Evolutionary conservation across 805 yeast genomes (phyloP), one percentile per base, ranked within the genome.

Genomic region (Wickerhamomyces rabaulensis): DNA sequence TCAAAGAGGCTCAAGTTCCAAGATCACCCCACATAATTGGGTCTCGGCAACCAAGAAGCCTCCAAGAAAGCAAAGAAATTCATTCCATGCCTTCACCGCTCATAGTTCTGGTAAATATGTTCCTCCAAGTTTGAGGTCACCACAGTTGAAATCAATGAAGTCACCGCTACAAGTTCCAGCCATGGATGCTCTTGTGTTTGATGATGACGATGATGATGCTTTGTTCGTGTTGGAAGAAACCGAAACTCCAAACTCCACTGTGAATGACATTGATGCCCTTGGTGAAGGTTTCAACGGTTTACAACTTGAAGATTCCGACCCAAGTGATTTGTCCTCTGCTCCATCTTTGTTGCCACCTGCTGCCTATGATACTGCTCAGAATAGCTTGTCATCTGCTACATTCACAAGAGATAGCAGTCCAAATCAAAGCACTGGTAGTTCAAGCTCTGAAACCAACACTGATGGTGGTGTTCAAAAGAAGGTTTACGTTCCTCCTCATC

Each of bases 91-190:
- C 4, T 48, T 49, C 39, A 58, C 66, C 3, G 54, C 63, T 6
- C 59, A 74, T 1, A 44, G 43, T 6, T 65, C 71, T 35, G 86
- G 86, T 3, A 82, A 79, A 58, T 84, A 84, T 55, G 68, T 84
- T 36, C 91, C 91, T 19, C 90, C 90, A n/a, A 82, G 77, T 56
- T 67, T 83, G 52, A 72, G 90, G 60, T 75, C 78, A 0, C 75
- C 82, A 8, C 55, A 50, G 35, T 40, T 52, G 10, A 57, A 52
- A 38, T 39, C 48, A n/a, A 54, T 53, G 25, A 54, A 52, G 22
- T 54, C 58, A 2, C 59, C 62, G 23, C 22, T 57, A 15, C 54
- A 51, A 4, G 39, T 36, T 17, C 41, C 38, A 27, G 27, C n/a
- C 22, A 54, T 51, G 38, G 64, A 55, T 22, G 51, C 52, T 9